These are phyloP conservation scores for Hypsizygus ulmarius DNA, from an alignment of 1,284 basidiomycete genomes.

Conservation along the genomic window DNA sequence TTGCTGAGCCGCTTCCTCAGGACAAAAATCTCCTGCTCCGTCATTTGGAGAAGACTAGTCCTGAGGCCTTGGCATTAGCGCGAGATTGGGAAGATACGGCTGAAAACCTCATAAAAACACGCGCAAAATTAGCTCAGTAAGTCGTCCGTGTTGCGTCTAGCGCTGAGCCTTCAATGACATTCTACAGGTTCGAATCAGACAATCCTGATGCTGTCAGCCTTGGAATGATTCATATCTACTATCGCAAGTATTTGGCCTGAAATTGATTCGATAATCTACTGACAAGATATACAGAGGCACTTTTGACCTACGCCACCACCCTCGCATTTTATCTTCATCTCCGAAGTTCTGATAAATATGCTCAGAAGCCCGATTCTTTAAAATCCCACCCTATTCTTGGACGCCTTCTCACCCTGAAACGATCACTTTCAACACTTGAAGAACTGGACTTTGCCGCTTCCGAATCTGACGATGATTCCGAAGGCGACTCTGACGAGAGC, in stretches of 20 bases:
- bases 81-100: slow-evolving; percentile 74
- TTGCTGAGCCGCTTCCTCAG: slow-evolving; percentile 38
- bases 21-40: slow-evolving; percentile 68
- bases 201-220: slow-evolving; percentile 49
- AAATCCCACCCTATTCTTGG: slow-evolving; percentile 76
- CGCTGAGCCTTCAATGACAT: neutral
- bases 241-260: slow-evolving; percentile 52
- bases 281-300: slow-evolving; percentile 57
- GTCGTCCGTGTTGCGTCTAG: slow-evolving; percentile 19
- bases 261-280: slow-evolving; percentile 2
- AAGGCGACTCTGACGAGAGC: slow-evolving; percentile 36
- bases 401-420: slow-evolving; percentile 84
- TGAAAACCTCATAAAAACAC: slow-evolving; percentile 50
- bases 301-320: slow-evolving; percentile 87
- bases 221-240: slow-evolving; percentile 73
- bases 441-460: slow-evolving; percentile 70
- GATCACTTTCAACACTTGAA: slow-evolving; percentile 80
- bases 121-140: slow-evolving; percentile 56
- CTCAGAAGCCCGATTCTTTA: slow-evolving; percentile 61
- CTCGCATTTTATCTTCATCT: slow-evolving; percentile 94
- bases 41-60: slow-evolving; percentile 77
- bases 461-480: slow-evolving; percentile 41
- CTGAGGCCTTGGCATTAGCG: slow-evolving; percentile 74
- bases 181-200: slow-evolving; percentile 45
- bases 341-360: slow-evolving; percentile 65